Conservation (phyloP, 169 alveolate genomes). For the Eimeria maxima region DNA sequence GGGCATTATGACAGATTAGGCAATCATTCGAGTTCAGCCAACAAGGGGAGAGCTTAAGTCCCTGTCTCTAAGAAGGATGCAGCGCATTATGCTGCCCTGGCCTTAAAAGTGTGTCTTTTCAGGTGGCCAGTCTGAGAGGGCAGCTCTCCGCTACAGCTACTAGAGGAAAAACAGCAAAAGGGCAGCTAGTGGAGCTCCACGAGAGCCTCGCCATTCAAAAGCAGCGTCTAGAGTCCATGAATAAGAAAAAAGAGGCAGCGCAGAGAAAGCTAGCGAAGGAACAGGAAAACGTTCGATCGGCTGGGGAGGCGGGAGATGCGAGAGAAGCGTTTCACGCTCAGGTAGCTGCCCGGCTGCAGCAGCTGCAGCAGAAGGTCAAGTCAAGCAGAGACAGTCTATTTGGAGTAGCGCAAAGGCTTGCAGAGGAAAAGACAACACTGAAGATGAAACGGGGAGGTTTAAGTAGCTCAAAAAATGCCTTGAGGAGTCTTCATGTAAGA, state of each 20-base stretch:
- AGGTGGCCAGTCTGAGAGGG: conserved; percentile 87
- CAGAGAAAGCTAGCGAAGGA: conserved; percentile 85
- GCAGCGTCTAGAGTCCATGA: conserved; percentile 83
- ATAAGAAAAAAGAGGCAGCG: conserved; percentile 88
- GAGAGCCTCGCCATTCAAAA: conserved; percentile 89
- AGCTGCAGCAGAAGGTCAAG: conserved; percentile 76
- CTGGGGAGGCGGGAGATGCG: conserved; percentile 75
- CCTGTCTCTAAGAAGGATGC: not conserved
- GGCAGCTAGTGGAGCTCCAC: conserved; percentile 90
- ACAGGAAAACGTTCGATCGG: conserved; percentile 70
- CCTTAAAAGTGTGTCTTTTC: not conserved
- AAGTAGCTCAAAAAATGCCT: conserved; percentile 91
- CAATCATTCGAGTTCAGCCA: not conserved
- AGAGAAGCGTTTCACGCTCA: conserved; percentile 57
- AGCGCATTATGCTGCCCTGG: not conserved
- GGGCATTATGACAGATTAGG: not conserved
- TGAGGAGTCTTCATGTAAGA: conserved; percentile 52
- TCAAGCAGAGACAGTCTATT: conserved; percentile 90
- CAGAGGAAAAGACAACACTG: conserved; percentile 92
- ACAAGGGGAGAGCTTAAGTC: too few relatives aligned
- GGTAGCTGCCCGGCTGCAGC: conserved; percentile 63
- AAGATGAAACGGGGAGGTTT: conserved; percentile 95
- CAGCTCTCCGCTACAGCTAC: conserved; percentile 89
- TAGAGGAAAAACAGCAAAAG: conserved; percentile 57
- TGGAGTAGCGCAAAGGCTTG: conserved; percentile 91